Conservation (phyloP, 441 rosid species). For the Adansonia gregorii region DNA sequence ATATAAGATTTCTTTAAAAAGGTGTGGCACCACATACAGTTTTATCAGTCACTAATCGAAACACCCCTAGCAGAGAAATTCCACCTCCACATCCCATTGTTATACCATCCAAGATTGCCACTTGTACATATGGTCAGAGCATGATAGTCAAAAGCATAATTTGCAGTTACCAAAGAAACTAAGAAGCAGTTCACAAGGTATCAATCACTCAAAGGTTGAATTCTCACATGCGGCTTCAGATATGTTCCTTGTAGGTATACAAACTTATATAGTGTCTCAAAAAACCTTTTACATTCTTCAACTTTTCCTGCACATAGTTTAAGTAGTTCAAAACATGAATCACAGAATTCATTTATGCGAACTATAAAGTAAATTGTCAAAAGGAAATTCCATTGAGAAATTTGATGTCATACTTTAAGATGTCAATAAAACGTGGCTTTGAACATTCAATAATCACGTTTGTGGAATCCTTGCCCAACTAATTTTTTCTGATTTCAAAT, state of each 20-base stretch:
- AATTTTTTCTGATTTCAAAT: not conserved
- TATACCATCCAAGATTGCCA: conserved; percentile 85
- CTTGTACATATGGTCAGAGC: conserved; percentile 43
- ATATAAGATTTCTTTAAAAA: not conserved
- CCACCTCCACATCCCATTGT: conserved; percentile 94
- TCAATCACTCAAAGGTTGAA: conserved; percentile 20
- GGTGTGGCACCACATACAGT: conserved; percentile 62
- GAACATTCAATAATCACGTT: not conserved
- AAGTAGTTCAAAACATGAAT: conserved; percentile 26
- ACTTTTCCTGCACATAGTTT: conserved; percentile 57
- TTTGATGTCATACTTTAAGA: not conserved
- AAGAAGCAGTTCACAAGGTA: not conserved
- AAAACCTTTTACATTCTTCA: conserved; percentile 71
- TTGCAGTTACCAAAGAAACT: conserved; percentile 17
- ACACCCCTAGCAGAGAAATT: conserved; percentile 87
- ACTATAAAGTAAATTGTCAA: conserved; percentile 18
- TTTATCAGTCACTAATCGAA: conserved; percentile 79
- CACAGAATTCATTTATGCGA: conserved; percentile 22
- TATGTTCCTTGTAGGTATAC: conserved; percentile 90
- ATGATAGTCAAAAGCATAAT: not conserved
- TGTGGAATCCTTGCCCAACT: not conserved
- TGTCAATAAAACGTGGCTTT: conserved; percentile 16
- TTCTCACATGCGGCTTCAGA: conserved; percentile 88
- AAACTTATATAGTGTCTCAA: conserved; percentile 66
- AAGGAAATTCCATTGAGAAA: conserved; percentile 17